These are phyloP conservation scores for Cystofilobasidium macerans DNA, from an alignment of 768 basidiomycete species.

Conservation along the genomic window DNA sequence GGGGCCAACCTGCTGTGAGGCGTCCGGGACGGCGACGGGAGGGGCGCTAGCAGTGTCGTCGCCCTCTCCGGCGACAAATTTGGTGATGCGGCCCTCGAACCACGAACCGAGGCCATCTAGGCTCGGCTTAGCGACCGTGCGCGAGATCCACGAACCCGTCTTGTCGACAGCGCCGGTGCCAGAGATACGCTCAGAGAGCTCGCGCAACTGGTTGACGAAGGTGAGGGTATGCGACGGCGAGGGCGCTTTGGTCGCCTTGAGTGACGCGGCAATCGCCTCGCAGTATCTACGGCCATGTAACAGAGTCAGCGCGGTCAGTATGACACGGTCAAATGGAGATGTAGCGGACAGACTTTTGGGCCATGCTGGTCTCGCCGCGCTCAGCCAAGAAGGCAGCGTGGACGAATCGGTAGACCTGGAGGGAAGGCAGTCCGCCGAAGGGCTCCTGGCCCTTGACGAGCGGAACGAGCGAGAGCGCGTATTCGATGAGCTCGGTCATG, in stretches of 20 bases:
- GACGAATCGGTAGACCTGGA: slow-evolving; percentile 78
- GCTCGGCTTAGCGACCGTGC: slow-evolving; percentile 80
- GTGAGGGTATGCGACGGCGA: slow-evolving; percentile 52
- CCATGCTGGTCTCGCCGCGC: slow-evolving; percentile 61
- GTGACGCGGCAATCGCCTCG: slow-evolving; percentile 63
- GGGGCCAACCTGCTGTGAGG: neutral
- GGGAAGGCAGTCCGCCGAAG: slow-evolving; percentile 67
- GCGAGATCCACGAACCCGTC: slow-evolving; percentile 68
- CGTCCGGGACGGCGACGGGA: neutral
- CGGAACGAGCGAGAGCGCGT: slow-evolving; percentile 66
- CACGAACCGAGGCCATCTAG: slow-evolving; percentile 83
- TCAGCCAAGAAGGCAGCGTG: slow-evolving; percentile 68
- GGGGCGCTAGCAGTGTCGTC: slow-evolving; percentile 28
- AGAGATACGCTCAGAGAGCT: slow-evolving; percentile 64
- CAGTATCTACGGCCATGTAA: slow-evolving; percentile 64
- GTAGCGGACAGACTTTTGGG: slow-evolving; percentile 51
- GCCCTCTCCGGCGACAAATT: slow-evolving; percentile 83
- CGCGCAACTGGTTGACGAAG: slow-evolving; percentile 63
- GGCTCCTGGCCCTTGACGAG: slow-evolving; percentile 71
- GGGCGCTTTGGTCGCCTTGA: slow-evolving; percentile 42
- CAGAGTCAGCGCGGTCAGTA: neutral
- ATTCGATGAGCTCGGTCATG: slow-evolving; percentile 83
- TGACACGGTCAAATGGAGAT: neutral
- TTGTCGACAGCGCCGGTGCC: slow-evolving; percentile 65
- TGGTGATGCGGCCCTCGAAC: slow-evolving; percentile 83